phyloP scores from a whole-genome alignment of 257 asterid species.

The Nicotiana knightiana region DNA sequence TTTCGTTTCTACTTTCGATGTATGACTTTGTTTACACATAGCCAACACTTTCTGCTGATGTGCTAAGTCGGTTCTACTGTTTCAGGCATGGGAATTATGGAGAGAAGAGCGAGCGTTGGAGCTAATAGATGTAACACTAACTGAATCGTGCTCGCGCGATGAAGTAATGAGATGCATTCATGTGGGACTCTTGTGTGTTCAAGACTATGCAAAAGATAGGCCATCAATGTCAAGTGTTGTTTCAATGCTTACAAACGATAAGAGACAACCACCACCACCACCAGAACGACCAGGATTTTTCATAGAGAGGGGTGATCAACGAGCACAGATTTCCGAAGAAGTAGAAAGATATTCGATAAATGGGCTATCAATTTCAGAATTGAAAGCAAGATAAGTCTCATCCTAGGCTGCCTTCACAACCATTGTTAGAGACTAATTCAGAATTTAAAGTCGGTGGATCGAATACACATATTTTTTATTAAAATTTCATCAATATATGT shows the following conservation, averaged over 20 bases:
- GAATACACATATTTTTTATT: no score
- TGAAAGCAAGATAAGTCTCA: conserved; percentile 18
- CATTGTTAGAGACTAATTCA: no score
- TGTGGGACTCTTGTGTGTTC: conserved; percentile 33
- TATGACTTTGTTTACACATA: no score
- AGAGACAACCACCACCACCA: conserved; percentile 8
- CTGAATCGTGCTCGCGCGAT: background rate
- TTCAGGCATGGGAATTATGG: conserved; percentile 41
- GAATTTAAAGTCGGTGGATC: no score
- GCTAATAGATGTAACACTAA: conserved; percentile 21
- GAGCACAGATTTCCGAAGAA: background rate
- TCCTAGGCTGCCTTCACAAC: no score
- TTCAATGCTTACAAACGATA: conserved; percentile 25
- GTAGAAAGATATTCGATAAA: conserved; percentile 9
- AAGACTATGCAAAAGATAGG: conserved; percentile 30
- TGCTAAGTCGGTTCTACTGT: background rate
- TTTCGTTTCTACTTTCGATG: no score
- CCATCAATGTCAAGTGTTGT: conserved; percentile 33
- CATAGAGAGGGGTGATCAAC: conserved; percentile 5
- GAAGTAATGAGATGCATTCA: conserved; percentile 27
- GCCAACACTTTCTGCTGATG: background rate
- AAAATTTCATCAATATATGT: no score
- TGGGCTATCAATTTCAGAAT: conserved; percentile 16
- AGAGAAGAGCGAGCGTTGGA: conserved; percentile 23
- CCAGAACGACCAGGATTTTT: conserved; percentile 36